Evolutionary conservation across 106 monocot species (phyloP), one percentile per base, ranked within the genome.

Genomic region (Posidonia australis): DNA sequence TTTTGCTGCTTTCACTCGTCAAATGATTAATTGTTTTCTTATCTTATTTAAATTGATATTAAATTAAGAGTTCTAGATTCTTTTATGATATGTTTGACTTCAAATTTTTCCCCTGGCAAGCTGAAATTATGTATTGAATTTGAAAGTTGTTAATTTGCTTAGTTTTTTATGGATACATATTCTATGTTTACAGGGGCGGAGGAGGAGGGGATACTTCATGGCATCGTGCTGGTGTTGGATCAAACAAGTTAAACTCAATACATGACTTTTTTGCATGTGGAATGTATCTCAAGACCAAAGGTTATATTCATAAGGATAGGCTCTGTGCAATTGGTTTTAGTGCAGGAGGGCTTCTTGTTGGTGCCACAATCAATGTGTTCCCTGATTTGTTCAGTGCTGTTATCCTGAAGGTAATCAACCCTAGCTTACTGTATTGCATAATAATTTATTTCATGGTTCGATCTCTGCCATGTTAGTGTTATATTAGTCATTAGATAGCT

Each of bases 341-440:
- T 81, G 96, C 90, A 60, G 96, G 96, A 55, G 96, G 96, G 11
- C 82, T 96, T 76, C 82, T 96, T 67, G 82, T 96, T 54, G 82
- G 74, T 66, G 76, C 90, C 44, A 46, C 82, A 19, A 75, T 96
- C 48, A 96, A 96, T 80, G 78, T 87, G 76, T 73, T 71, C 62
- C 80, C 84, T 43, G 60, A 81, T 72, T 69, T 90, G 55, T 90
- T 90, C 70, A 74, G 76, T 72, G 78, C 90, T 78, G 87, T 82
- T 44, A 79, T 96, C 61, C 74, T 96, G 56, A 96, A 96, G 90
- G 96, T 96, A 68, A 73, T 48, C 18, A 61, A 13, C 57, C 13
- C 57, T 58, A 36, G 30, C 18, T 62, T 62, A 62, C n/a, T 31
- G 18, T 10, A 2, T 64, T 13, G 13, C 46, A 36, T 36, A 36